These are phyloP conservation scores for Apiospora rasikravindrae DNA, from an alignment of 2,329 filamentous ascomycete genomes.

Conservation along the genomic window DNA sequence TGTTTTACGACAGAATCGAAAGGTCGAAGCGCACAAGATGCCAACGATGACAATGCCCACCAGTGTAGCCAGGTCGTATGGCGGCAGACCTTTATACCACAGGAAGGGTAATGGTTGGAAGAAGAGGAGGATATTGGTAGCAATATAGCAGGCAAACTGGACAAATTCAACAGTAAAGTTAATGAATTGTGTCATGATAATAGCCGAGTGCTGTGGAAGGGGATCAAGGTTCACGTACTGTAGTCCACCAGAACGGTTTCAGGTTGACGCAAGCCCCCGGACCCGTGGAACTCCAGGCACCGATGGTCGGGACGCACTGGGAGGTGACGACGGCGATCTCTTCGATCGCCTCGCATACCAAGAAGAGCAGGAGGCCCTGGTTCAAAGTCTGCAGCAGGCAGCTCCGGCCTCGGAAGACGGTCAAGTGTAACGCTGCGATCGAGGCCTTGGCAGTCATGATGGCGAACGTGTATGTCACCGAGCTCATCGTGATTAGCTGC, in stretches of 20 bases:
- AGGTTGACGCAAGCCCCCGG: slow-evolving; percentile 35
- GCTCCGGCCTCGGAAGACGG: slow-evolving; percentile 34
- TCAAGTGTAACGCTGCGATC: slow-evolving; percentile 40
- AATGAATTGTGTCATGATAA: too few species aligned
- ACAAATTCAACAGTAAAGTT: neutral
- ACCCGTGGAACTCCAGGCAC: slow-evolving; percentile 33
- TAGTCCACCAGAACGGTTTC: slow-evolving; percentile 39
- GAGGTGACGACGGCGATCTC: slow-evolving; percentile 37
- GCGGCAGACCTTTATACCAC: neutral
- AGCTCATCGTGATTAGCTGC: slow-evolving; percentile 27
- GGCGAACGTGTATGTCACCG: slow-evolving; percentile 37
- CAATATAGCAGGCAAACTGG: slow-evolving; percentile 32
- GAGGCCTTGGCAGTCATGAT: slow-evolving; percentile 38
- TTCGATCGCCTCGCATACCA: slow-evolving; percentile 37
- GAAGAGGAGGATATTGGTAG: slow-evolving; percentile 25
- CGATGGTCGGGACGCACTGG: slow-evolving; percentile 34
- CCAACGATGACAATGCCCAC: neutral
- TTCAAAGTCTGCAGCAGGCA: slow-evolving; percentile 33
- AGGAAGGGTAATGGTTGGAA: neutral
- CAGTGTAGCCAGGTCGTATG: neutral
- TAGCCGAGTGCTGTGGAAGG: too few species aligned
- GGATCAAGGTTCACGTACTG: slow-evolving; percentile 33
- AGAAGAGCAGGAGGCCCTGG: slow-evolving; percentile 35
- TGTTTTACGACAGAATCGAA: too few species aligned
- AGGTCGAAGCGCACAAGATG: neutral